Evolutionary conservation across 495 filamentous ascomycete species (phyloP).

Genomic region (Astrothelium subdiscretum): DNA sequence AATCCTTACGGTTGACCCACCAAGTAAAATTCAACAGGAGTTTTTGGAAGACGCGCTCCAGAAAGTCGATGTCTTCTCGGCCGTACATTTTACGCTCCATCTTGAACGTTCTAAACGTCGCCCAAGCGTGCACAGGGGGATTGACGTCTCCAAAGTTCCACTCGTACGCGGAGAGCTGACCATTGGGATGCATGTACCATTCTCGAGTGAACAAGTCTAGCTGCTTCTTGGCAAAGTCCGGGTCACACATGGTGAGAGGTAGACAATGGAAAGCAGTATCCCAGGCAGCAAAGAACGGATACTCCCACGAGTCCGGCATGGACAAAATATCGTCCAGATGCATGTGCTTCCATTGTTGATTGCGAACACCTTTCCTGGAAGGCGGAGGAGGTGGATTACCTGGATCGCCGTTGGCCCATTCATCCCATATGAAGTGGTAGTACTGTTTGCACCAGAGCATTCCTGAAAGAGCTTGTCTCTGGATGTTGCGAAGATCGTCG

Average conservation of each 20-base stretch:
- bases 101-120: constrained; percentile 89
- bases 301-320: constrained; percentile 98
- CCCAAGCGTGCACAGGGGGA: constrained; percentile 93
- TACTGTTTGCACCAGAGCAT: constrained; percentile 99
- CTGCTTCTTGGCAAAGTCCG: constrained; percentile 95
- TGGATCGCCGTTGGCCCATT: constrained; percentile 81
- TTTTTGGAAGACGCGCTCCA: constrained; percentile 95
- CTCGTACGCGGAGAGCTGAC: constrained; percentile 83
- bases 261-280: constrained; percentile 96
- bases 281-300: constrained; percentile 97
- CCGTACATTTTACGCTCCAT: constrained; percentile 97
- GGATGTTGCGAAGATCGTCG: constrained; percentile 89
- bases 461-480: constrained; percentile 83
- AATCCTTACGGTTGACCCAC: constrained; percentile 97
- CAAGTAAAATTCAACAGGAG: constrained; percentile 93
- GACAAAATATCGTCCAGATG: constrained; percentile 88
- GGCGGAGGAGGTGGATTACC: constrained; percentile 70
- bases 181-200: constrained; percentile 99
- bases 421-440: constrained; percentile 93
- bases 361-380: constrained; percentile 68
- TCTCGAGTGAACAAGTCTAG: constrained; percentile 88
- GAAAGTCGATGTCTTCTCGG: constrained; percentile 84
- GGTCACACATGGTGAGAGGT: constrained; percentile 90
- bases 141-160: constrained; percentile 99
- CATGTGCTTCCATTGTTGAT: constrained; percentile 84